Evolutionary conservation across 305 asterid genomes (phyloP), one percentile per base, ranked within the genome.

Genomic region (Fraxinus ornus): DNA sequence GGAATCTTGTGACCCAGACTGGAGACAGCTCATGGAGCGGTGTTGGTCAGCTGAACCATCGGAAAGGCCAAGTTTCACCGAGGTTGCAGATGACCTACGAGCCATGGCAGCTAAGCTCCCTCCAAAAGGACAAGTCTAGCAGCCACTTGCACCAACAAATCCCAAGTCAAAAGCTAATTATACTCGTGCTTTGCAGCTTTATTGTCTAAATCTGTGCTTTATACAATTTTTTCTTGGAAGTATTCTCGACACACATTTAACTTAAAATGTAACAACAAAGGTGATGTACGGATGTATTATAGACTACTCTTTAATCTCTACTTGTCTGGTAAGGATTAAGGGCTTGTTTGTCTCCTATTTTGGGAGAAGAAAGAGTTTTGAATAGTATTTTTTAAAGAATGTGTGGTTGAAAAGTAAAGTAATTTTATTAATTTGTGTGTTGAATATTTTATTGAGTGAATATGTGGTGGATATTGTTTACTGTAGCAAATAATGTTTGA

Each of bases 1-100:
- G 0, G 98, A 93, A 52, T 49, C 90, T 0, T 96, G 99, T 9
- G 98, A 92, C 79, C 90, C 92, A 2, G 96, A 88, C 33, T 96
- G 99, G 99, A 88, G 87, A 87, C 83, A 84, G 62, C 90, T 96
- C 75, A 94, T 96, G 99, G 98, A 94, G 92, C 88, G 92, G 87
- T 94, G 98, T 82, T 96, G 99, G 99, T 86, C 99, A 1, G 83
- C 98, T 1, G 99, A 96, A 82, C 97, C 99, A 66, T 85, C 92
- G 8, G 97, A 90, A 71, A 92, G 99, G 89, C 98, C 98, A 1
- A 91, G 83, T 84, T 96, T 94, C 90, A 90, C 96, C 0, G 92
- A 91, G 85, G 89, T 94, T 71, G 97, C 97, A 3, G 87, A 90
- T 32, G 95, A 89, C 73, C 88, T 96, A 74, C 89, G 98, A 79